Percentiles rank a stretch among this genome's conserved stretches.
Evolutionary conservation across 345 rosid species (phyloP).

Genomic region (Brassica napus): DNA sequence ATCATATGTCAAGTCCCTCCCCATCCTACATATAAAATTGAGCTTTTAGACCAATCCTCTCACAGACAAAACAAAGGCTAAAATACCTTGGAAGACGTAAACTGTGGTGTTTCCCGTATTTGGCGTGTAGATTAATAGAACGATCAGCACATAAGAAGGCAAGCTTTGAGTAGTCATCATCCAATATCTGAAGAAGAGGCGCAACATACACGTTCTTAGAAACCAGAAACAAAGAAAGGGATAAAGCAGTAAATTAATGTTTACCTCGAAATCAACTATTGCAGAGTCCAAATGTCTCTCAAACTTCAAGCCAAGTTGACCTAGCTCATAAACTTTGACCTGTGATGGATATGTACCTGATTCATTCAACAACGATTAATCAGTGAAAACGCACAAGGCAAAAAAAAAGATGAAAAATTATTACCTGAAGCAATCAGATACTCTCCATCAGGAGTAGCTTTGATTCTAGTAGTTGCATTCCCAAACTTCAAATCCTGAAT

Average conservation of each 20-base stretch:
- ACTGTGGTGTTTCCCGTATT: constrained; percentile 81
- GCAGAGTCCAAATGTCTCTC: constrained; percentile 84
- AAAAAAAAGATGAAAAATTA: neutral
- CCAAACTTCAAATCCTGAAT: constrained; percentile 84
- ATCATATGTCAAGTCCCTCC: constrained; percentile 84
- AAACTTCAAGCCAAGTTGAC: constrained; percentile 77
- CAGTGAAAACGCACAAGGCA: neutral
- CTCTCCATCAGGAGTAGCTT: constrained; percentile 83
- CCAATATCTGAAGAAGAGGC: constrained; percentile 56
- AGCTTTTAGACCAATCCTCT: neutral
- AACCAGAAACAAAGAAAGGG: constrained; percentile 34
- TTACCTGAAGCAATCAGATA: constrained; percentile 80
- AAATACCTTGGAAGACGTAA: constrained; percentile 83
- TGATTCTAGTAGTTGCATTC: constrained; percentile 75
- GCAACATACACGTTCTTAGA: constrained; percentile 11
- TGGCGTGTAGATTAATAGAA: constrained; percentile 81
- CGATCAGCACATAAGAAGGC: constrained; percentile 94
- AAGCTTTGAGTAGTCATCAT: constrained; percentile 84
- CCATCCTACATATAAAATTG: constrained; percentile 60
- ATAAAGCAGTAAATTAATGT: neutral
- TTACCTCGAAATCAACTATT: constrained; percentile 84
- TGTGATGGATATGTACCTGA: constrained; percentile 90
- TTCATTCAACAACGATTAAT: constrained; percentile 16
- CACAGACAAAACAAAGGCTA: constrained; percentile 13
- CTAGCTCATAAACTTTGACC: constrained; percentile 78